Evolutionary conservation across 2,329 filamentous ascomycete species (phyloP).

Genomic region (Sordariomycetes sp.): DNA sequence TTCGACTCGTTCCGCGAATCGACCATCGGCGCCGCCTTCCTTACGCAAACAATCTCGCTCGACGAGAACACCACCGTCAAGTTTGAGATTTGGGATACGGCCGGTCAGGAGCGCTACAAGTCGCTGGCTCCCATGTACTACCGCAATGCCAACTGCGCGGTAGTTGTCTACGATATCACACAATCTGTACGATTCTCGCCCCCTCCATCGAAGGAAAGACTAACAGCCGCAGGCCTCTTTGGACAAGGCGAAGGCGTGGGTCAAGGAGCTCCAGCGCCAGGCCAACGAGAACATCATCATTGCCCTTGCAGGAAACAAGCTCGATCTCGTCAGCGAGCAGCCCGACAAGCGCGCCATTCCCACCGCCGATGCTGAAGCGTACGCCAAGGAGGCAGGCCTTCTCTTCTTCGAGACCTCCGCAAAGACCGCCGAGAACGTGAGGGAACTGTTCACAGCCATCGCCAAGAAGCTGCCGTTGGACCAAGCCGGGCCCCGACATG

Average conservation of each 20-base stretch:
- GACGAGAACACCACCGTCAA: constrained; percentile 98
- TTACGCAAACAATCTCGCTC: constrained; percentile 97
- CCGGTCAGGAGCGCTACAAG: constrained; percentile 97
- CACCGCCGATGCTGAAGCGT: constrained; percentile 86
- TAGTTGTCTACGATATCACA: constrained; percentile 98
- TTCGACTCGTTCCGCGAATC: constrained; percentile 97
- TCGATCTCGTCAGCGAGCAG: constrained; percentile 88
- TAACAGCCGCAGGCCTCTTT: constrained; percentile 64
- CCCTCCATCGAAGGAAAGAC: background rate
- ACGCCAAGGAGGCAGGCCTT: constrained; percentile 84
- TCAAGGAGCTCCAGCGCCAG: constrained; percentile 96
- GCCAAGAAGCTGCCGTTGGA: constrained; percentile 96
- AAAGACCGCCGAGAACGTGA: constrained; percentile 94
- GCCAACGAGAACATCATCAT: constrained; percentile 99
- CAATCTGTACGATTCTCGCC: constrained; percentile 62
- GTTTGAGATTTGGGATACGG: constrained; percentile 99
- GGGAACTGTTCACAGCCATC: constrained; percentile 92
- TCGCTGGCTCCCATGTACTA: constrained; percentile 99
- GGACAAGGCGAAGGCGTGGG: constrained; percentile 99
- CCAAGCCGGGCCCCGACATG: constrained; percentile 84
- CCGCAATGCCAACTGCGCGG: constrained; percentile 96
- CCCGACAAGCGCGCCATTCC: constrained; percentile 92
- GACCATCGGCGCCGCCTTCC: constrained; percentile 95
- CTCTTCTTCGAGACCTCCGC: constrained; percentile 98
- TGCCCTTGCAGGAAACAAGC: constrained; percentile 93